Conservation (phyloP, 2,329 filamentous ascomycete species). For the Chaetoscypha palmicola region DNA sequence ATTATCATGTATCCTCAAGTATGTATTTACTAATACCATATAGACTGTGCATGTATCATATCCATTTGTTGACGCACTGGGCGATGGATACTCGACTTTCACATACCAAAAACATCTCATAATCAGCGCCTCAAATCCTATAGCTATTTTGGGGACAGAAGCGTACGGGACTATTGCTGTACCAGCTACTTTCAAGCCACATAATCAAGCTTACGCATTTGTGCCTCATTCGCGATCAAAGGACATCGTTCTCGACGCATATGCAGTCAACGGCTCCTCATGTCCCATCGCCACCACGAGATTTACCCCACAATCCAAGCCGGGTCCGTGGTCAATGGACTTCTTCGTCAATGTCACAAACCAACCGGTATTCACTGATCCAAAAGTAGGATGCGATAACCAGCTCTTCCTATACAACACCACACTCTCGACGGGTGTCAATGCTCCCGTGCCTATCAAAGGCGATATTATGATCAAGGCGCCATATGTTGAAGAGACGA, state of each 20-base stretch:
- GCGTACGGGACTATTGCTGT: conserved; percentile 2
- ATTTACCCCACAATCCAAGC: background rate
- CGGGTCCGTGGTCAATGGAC: conserved; percentile 1
- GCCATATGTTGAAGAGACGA: conserved; percentile 23
- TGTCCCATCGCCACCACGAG: conserved; percentile 4
- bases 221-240: background rate
- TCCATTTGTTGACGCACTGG: conserved; percentile 47
- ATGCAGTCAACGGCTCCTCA: background rate
- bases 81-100: conserved; percentile 45
- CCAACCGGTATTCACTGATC: conserved; percentile 41
- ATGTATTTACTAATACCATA: background rate
- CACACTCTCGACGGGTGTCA: conserved; percentile 31
- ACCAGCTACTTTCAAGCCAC: conserved; percentile 3
- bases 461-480: conserved; percentile 30
- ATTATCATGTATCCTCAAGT: background rate
- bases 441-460: conserved; percentile 30
- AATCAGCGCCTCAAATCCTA: conserved; percentile 22
- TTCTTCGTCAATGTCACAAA: conserved; percentile 43
- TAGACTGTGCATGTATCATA: conserved; percentile 47
- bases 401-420: conserved; percentile 41
- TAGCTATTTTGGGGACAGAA: background rate
- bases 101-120: conserved; percentile 44
- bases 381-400: conserved; percentile 36
- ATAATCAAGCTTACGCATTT: conserved; percentile 3
- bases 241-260: conserved; percentile 1